Conservation (phyloP, 116 monocot genomes). For the Trichopus zeylanicus region DNA sequence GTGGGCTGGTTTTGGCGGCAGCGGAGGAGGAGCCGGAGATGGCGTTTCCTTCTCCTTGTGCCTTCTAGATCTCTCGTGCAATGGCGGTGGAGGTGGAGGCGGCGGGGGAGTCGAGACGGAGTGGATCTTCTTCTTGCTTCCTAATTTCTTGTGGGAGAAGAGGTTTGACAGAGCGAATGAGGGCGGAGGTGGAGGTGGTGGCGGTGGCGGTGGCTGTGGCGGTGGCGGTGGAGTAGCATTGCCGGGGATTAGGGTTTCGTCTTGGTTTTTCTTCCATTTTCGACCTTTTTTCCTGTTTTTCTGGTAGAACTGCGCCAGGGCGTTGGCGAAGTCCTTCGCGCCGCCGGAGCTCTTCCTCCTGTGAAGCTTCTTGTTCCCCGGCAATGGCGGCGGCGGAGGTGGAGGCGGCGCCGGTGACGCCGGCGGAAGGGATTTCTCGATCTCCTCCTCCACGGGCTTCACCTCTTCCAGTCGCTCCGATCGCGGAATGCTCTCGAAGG, state of each 20-base stretch:
- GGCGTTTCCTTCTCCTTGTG: no score
- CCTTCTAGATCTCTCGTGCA: neutral
- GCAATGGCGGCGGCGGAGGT: slow-evolving; percentile 20
- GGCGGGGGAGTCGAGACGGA: neutral
- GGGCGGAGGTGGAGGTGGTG: slow-evolving; percentile 6
- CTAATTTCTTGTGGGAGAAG: neutral
- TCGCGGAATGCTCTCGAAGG: slow-evolving; percentile 13
- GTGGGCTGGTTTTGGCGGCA: no score
- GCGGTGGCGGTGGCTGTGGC: slow-evolving; percentile 7
- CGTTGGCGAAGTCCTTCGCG: slow-evolving; percentile 57
- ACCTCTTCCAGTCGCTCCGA: neutral
- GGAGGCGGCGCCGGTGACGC: slow-evolving; percentile 35
- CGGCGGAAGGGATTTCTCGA: slow-evolving; percentile 10
- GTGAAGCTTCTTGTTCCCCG: slow-evolving; percentile 14
- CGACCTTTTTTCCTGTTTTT: slow-evolving; percentile 47
- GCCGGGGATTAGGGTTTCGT: slow-evolving; percentile 2
- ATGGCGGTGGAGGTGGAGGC: neutral
- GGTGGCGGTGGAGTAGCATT: no score
- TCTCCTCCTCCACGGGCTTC: neutral
- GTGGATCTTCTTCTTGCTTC: neutral
- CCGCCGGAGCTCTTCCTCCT: slow-evolving; percentile 35
- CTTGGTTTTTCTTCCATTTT: slow-evolving; percentile 20
- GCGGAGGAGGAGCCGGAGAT: no score
- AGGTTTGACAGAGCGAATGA: neutral
- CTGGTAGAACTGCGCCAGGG: slow-evolving; percentile 56